These are phyloP conservation scores for Claviceps fusiformis DNA, from an alignment of 2,329 filamentous ascomycete species.

Conservation along the genomic window DNA sequence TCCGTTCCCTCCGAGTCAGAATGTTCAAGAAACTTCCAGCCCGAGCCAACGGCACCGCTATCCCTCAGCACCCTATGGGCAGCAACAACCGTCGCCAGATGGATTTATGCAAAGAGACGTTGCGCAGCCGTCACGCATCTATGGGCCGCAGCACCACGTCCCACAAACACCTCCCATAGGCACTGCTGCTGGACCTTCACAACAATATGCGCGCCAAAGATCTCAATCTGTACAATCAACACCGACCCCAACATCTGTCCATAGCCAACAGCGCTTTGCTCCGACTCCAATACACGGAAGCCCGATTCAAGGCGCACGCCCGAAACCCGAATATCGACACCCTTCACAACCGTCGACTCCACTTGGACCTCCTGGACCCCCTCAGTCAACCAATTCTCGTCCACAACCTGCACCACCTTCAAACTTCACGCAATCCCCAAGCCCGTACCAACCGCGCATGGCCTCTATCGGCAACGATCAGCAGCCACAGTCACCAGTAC, in stretches of 20 bases:
- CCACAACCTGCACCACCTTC: conserved; percentile 29
- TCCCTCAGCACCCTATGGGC: conserved; percentile 27
- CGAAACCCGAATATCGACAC: conserved; percentile 29
- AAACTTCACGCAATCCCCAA: conserved; percentile 36
- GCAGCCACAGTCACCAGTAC: conserved; percentile 19
- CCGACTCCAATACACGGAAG: conserved; percentile 38
- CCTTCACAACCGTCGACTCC: conserved; percentile 42
- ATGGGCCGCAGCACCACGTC: conserved; percentile 27
- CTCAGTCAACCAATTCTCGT: conserved; percentile 21
- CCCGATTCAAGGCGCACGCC: conserved; percentile 33
- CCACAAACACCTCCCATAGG: conserved; percentile 37
- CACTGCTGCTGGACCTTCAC: conserved; percentile 23
- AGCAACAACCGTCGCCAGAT: conserved; percentile 27
- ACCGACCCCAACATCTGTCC: conserved; percentile 47
- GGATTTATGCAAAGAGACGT: conserved; percentile 30
- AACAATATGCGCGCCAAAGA: conserved; percentile 30
- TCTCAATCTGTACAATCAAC: conserved; percentile 46
- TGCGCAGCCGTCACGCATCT: conserved; percentile 23
- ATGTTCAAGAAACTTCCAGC: conserved; percentile 30
- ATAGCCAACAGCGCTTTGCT: conserved; percentile 42
- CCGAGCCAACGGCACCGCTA: conserved; percentile 40
- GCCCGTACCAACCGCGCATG: conserved; percentile 44
- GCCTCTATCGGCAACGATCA: conserved; percentile 16
- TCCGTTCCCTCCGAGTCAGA: conserved; percentile 34
- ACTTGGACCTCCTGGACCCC: conserved; percentile 38